Evolutionary conservation across 73 alveolate species (phyloP), one percentile per base, ranked within the genome.

Genomic region (Diophrys appendiculata): DNA sequence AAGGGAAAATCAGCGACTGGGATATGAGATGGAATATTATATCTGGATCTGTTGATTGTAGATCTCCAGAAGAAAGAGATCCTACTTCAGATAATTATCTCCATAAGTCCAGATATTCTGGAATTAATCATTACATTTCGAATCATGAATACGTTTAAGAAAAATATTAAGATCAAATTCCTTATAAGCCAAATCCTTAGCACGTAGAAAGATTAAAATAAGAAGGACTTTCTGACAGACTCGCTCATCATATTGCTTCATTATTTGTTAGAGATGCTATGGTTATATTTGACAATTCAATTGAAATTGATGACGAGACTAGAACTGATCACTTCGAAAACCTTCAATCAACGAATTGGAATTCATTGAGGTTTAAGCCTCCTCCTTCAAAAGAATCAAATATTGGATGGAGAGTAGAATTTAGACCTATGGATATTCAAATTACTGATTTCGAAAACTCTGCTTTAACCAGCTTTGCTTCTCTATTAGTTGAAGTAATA

Each of bases 341-440:
- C 78, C 80, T 97, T 53, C 87, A 97, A 74, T 90, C 98, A 11
- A 88, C 99, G 18, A 97, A 97, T 88, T 97, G 99, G 99, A 95
- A 96, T 88, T 89, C 99, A 13, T 88, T 97, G 55, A 93, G 99
- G 76, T 96, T 97, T 84, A 97, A 97, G 93, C 98, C 99, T 8
- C 99, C 99, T 0, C 98, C 99, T 22, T 81, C 98, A 0, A 31
- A 77, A 29, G 93, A 93, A 69, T 55, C 94, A 0, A 91, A 92
- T 70, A 92, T 93, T 27, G 98, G 98, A 25, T 97, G 98, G 98
- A 96, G 99, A 89, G 96, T 96, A 0, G 99, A 96, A 89, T 89
- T 97, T 76, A 84, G 99, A 33, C 88, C 98, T 11, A 84, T 94
- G 94, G 99, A 97, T 83, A 86, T 96, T 27, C 95, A 97, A 79